Percentiles rank a stretch among this genome's conserved stretches.
These are phyloP conservation scores for Acanthamoeba royreba DNA, from an alignment of 208 protist species.

Conservation along the genomic window DNA sequence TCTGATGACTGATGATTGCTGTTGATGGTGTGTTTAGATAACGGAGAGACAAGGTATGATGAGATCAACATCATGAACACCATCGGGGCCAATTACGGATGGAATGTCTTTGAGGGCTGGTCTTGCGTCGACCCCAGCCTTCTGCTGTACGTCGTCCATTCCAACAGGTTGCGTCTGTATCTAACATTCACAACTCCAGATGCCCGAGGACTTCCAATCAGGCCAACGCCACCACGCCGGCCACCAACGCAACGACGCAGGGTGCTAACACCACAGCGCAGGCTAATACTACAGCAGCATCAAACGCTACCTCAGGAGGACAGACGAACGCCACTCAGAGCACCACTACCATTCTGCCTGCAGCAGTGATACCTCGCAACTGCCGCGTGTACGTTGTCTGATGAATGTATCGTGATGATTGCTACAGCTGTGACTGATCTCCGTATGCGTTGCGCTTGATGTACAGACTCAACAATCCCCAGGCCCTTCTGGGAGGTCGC, in stretches of 20 bases:
- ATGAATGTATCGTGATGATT: too few species aligned
- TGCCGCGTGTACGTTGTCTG: too few species aligned
- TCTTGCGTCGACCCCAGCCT: neutral
- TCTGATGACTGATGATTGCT: neutral
- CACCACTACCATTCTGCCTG: neutral
- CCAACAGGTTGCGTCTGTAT: neutral
- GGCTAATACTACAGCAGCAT: neutral
- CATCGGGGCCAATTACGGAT: neutral
- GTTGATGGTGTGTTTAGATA: neutral
- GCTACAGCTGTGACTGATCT: too few species aligned
- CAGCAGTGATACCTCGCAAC: neutral
- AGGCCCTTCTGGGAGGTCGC: neutral
- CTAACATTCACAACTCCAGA: neutral
- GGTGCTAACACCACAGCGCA: neutral
- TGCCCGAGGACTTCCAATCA: neutral
- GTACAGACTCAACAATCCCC: neutral
- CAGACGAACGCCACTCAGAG: neutral
- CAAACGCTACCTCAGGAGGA: neutral
- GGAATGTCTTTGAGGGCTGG: neutral
- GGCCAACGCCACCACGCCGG: neutral
- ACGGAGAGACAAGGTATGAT: neutral
- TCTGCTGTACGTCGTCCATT: neutral
- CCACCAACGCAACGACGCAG: neutral
- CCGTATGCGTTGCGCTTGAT: neutral
- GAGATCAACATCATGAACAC: neutral